These are phyloP conservation scores for Inonotus obliquus DNA, from an alignment of 1,284 basidiomycete genomes.

Conservation along the genomic window DNA sequence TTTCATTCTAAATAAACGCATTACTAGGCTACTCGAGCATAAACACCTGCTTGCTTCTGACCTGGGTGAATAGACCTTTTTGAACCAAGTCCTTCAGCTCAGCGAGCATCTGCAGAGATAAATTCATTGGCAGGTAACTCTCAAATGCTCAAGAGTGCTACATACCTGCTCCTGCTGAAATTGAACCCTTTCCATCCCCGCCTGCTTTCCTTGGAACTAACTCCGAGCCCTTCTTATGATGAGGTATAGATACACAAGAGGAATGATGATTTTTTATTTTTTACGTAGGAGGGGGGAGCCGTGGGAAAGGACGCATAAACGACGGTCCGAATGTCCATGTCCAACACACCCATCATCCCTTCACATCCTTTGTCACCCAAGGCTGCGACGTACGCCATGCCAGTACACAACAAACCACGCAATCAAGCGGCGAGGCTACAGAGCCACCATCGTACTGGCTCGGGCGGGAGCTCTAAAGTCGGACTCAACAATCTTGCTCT, in stretches of 20 bases:
- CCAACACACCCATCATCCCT: background rate
- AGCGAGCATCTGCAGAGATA: slow-evolving; percentile 68
- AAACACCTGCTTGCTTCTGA: slow-evolving; percentile 30
- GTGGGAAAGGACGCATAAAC: background rate
- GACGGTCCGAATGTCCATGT: background rate
- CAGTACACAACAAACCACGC: slow-evolving; percentile 38
- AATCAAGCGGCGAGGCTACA: slow-evolving; percentile 34
- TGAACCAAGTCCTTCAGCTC: slow-evolving; percentile 94
- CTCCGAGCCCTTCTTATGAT: background rate
- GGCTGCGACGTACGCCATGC: slow-evolving; percentile 3
- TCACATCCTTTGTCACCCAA: background rate
- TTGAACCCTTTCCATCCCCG: slow-evolving; percentile 86
- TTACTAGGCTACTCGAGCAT: background rate
- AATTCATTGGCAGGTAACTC: slow-evolving; percentile 3
- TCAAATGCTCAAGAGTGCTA: background rate
- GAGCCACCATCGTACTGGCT: slow-evolving; percentile 57
- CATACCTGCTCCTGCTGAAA: slow-evolving; percentile 87
- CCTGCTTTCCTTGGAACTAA: background rate
- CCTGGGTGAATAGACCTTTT: slow-evolving; percentile 83
- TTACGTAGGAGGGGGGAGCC: too few relatives aligned
- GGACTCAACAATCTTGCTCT: slow-evolving; percentile 53
- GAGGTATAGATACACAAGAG: background rate
- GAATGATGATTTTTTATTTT: background rate
- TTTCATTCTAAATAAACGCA: slow-evolving; percentile 58
- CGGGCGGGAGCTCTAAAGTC: slow-evolving; percentile 45